These are phyloP conservation scores for Prunus dulcis DNA, from an alignment of 306 rosid genomes.

Conservation along the genomic window DNA sequence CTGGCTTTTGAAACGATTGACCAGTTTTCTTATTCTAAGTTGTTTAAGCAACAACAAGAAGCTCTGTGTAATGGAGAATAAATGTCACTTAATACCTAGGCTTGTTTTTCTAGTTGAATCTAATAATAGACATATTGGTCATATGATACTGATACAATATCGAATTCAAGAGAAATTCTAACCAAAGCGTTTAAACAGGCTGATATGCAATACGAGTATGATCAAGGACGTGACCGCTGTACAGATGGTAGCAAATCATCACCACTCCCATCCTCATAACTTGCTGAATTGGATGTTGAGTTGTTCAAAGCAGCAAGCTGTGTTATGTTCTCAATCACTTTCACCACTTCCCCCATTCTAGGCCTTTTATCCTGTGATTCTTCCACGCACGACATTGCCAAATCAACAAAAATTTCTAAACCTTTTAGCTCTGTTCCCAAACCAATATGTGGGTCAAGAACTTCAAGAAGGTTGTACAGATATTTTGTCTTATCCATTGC, in stretches of 20 bases:
- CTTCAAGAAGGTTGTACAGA: conserved; percentile 28
- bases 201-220: not conserved
- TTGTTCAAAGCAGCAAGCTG: conserved; percentile 52
- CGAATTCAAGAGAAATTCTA: not conserved
- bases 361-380: conserved; percentile 61
- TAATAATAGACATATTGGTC: not conserved
- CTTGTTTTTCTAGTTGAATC: too few relatives aligned
- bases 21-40: too few relatives aligned
- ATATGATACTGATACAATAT: not conserved
- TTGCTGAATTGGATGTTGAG: conserved; percentile 46
- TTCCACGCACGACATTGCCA: conserved; percentile 64
- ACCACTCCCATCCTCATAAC: conserved; percentile 24
- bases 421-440: conserved; percentile 38
- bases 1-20: too few relatives aligned
- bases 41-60: too few relatives aligned
- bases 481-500: conserved; percentile 54
- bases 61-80: not conserved
- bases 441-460: conserved; percentile 48
- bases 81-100: too few relatives aligned
- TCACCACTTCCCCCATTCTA: conserved; percentile 66
- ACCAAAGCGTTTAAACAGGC: not conserved
- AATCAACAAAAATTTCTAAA: conserved; percentile 48
- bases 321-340: conserved; percentile 61
- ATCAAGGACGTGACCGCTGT: conserved; percentile 26
- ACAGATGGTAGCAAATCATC: conserved; percentile 28